Base-by-base conservation (phyloP, 345 rosid species). In the Noccaea bulbosa region DNA sequence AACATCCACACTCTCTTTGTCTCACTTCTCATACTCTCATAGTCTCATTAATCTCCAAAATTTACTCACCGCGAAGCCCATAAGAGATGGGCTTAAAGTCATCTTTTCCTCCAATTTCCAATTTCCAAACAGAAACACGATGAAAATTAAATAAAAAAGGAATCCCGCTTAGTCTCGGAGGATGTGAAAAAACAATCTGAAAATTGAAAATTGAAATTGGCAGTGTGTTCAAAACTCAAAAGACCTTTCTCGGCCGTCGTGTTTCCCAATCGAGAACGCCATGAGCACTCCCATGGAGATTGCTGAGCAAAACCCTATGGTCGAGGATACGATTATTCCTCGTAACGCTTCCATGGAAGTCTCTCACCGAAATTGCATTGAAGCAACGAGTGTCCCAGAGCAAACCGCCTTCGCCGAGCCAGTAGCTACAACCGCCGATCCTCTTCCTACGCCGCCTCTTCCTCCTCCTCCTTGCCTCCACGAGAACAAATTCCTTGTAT, bases 251-350 rank as follows among this genome's bases (percentile, higher is more conserved):
- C 51, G 38, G 15, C 32, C 41, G 30, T 37, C 5, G 30, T 34
- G 48, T 8, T 44, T 51, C 43, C 39, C 61, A 61, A 45, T 71
- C 30, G 27, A n/a, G 27, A 59, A 20, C 72, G 20, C 60, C 56
- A 83, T 86, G 89, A 83, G 84, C 72, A 73, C 75, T 75, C 89
- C 87, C 74, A 88, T 88, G 95, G 95, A 88, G 55, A 65, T 88
- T 67, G 72, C 83, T 37, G 81, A 65, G 62, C 86, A 67, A 55
- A 75, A 47, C 70, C 60, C 77, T 43, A 55, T 46, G 11, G 38
- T 56, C 0, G 72, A 71, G 11, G 72, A 52, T 20, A 41, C 78
- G 63, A 68, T 53, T 68, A 24, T 62, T 46, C 72, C 62, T 65
- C 37, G 60, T 1, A 70, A 55, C 43, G 44, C 76, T 40, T 45